Evolutionary conservation across 208 protist species (phyloP).

Genomic region (Acanthamoeba culbertsoni): DNA sequence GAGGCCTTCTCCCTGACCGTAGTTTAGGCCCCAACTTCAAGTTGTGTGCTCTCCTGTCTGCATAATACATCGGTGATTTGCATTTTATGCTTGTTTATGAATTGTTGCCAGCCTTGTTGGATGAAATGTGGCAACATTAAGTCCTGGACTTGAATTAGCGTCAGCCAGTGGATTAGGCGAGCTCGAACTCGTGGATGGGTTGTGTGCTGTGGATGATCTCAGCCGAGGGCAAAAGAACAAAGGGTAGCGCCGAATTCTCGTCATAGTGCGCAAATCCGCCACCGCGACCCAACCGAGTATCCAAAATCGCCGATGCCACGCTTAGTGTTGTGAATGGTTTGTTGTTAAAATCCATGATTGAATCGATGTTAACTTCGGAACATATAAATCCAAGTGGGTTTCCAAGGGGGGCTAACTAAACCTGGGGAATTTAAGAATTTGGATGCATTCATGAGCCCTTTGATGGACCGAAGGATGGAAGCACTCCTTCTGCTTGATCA

Average conservation of each 20-base stretch:
- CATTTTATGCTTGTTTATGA: too few relatives aligned
- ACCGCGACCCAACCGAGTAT: neutral
- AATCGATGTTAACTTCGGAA: too few relatives aligned
- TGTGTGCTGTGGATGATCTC: neutral
- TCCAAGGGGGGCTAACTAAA: neutral
- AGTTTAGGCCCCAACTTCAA: neutral
- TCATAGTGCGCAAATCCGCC: neutral
- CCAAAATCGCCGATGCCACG: constrained; percentile 22
- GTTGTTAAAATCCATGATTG: too few relatives aligned
- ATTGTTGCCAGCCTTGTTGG: too few relatives aligned
- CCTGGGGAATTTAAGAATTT: constrained; percentile 42
- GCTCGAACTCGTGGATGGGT: constrained; percentile 12
- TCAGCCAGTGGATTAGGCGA: neutral
- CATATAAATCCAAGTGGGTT: too few relatives aligned
- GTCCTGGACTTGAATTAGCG: too few relatives aligned
- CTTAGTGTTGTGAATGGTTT: too few relatives aligned
- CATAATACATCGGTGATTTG: too few relatives aligned
- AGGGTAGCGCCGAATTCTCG: neutral
- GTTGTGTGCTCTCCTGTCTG: neutral
- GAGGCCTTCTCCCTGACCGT: neutral
- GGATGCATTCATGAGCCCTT: constrained; percentile 21
- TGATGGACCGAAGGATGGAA: constrained; percentile 13
- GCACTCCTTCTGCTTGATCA: constrained; percentile 28
- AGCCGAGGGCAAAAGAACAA: neutral
- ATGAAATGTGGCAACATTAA: too few relatives aligned